Base-by-base conservation (phyloP, 768 basidiomycete genomes). In the Pleurotus salmoneostramineus region DNA sequence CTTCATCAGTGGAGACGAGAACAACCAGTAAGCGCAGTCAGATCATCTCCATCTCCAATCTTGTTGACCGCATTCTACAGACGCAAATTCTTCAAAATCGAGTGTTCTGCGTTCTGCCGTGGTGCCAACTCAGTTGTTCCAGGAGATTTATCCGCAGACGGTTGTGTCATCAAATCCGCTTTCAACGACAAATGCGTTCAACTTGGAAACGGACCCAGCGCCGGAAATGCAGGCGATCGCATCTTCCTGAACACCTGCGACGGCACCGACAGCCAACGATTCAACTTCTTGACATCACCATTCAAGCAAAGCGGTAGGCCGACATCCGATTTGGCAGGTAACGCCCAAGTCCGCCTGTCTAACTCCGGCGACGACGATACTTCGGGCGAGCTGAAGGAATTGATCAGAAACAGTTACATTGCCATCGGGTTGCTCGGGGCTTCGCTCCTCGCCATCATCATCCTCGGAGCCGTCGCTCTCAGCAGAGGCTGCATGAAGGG, bases 341-440 rank as follows among this genome's bases (percentile, higher is more conserved):
- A 14, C 5, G 52, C 52, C 12, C 40, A 55, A 55, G 52, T 55
- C 35, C 36, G 43, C 34, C 52, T 55, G 21, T 6, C 52, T 4
- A 32, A 27, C 27, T 35, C 35, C 15, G 37, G 21, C 21, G 21
- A 15, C 5, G 52, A 37, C 36, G 52, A 43, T 14, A 17, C 37
- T 12, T 36, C 40, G 5, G 3, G n/a, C 36, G 12, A 40, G 14
- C 37, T 55, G 12, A 55, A 43, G 31, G 21, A 55, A 40, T 27
- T 55, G 52, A 17, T 55, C 36, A 55, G 52, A n/a, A 55, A 55
- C 27, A 55, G 37, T 14, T 42, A 55, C n/a, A 55, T 55, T 43
- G 52, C 10, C 37, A 21, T 55, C 14, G 52, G 52, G 5, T 40
- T 55, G 17, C 52, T 55, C 17, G 52, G 37, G 15, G 52, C 35